A percentile compares a stretch with the other conserved stretches of the same genome.
Evolutionary conservation across 2,329 filamentous ascomycete species (phyloP).

Genomic region (Fusarium sp.): DNA sequence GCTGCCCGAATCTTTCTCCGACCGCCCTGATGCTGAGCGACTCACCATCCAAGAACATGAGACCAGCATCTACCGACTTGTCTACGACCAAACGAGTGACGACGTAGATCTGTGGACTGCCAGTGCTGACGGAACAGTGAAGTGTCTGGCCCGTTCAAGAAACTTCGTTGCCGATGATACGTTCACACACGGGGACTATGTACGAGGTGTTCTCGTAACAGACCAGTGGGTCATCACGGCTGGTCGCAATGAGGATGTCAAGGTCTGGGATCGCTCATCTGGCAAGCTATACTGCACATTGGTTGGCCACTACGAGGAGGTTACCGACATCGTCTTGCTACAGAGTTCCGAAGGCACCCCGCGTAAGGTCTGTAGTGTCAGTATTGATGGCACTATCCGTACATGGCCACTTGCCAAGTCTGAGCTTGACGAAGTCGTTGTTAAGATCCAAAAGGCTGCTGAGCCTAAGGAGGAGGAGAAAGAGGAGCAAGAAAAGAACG

Average conservation of each 20-base stretch:
- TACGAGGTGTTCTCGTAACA: conserved; percentile 82
- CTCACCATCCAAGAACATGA: conserved; percentile 82
- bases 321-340: conserved; percentile 82
- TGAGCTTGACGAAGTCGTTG: conserved; percentile 64
- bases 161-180: conserved; percentile 79
- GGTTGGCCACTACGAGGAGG: conserved; percentile 91
- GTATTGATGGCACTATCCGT: conserved; percentile 90
- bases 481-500: conserved; percentile 55
- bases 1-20: conserved; percentile 61
- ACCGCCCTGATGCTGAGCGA: conserved; percentile 57
- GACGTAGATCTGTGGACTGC: conserved; percentile 89
- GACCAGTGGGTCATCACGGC: conserved; percentile 87
- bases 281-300: conserved; percentile 81
- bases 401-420: conserved; percentile 81
- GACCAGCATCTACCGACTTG: conserved; percentile 87
- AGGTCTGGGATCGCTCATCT: conserved; percentile 84
- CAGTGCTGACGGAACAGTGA: conserved; percentile 89
- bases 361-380: conserved; percentile 78
- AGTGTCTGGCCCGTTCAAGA: conserved; percentile 78
- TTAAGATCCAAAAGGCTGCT: conserved; percentile 60
- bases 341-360: conserved; percentile 53
- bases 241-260: conserved; percentile 90
- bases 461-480: conserved; percentile 67
- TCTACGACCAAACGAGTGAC: conserved; percentile 74
- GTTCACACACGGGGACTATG: conserved; percentile 88